Evolutionary conservation across 2,329 filamentous ascomycete genomes (phyloP).

Genomic region (Cordyceps militaris): DNA sequence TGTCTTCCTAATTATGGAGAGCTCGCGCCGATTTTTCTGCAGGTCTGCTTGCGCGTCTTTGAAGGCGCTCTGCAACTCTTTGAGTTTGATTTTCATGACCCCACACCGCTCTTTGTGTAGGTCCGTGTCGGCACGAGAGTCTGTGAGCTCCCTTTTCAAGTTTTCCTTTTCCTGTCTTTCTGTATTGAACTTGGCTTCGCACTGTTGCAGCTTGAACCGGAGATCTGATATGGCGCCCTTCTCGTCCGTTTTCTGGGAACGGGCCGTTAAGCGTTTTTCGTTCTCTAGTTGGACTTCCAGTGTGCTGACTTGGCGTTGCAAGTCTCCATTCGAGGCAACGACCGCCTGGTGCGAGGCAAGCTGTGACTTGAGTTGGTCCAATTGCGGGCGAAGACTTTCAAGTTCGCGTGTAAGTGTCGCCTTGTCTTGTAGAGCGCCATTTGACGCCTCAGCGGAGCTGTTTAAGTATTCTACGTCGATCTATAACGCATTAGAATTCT

Average conservation of each 20-base stretch:
- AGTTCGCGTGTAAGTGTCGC: constrained; percentile 46
- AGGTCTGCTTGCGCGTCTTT: constrained; percentile 47
- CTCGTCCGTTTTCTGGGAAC: constrained; percentile 23
- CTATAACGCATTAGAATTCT: constrained; percentile 32
- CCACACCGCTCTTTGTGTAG: constrained; percentile 65
- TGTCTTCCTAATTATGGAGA: constrained; percentile 16
- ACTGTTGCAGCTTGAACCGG: constrained; percentile 28
- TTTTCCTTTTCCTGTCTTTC: constrained; percentile 43
- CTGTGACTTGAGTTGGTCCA: constrained; percentile 50
- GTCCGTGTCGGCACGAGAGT: constrained; percentile 55
- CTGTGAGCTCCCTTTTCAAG: constrained; percentile 42
- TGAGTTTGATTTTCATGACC: constrained; percentile 62
- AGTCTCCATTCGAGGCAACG: constrained; percentile 68
- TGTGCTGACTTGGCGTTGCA: constrained; percentile 71
- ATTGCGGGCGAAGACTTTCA: constrained; percentile 45
- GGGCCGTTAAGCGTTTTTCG: constrained; percentile 46
- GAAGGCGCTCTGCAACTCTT: constrained; percentile 45
- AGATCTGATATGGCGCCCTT: constrained; percentile 27
- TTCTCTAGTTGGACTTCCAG: constrained; percentile 77
- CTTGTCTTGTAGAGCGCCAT: constrained; percentile 58
- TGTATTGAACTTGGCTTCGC: constrained; percentile 29
- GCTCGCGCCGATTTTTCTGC: constrained; percentile 48
- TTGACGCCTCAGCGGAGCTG: constrained; percentile 59
- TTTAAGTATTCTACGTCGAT: constrained; percentile 65
- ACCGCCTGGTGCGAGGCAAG: constrained; percentile 56